A percentile compares a stretch with the other conserved stretches of the same genome.
These are phyloP conservation scores for Candida insectorum DNA, from an alignment of 805 yeast genomes.

Conservation along the genomic window DNA sequence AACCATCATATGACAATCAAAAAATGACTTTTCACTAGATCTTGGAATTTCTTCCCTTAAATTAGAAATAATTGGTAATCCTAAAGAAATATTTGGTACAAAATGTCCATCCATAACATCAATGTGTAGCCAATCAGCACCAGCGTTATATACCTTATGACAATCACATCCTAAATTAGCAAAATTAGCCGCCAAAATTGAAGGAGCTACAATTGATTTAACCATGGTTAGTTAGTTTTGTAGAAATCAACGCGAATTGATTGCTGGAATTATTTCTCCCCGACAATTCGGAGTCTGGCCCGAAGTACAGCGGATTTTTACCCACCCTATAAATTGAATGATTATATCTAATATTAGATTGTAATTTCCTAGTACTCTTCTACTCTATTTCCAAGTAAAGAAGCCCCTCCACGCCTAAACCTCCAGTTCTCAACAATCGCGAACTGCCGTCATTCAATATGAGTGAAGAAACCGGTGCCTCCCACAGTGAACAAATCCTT, in stretches of 20 bases:
- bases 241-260: too few relatives aligned
- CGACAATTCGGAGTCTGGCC: too few relatives aligned
- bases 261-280: too few relatives aligned
- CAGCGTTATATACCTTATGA: conserved; percentile 69
- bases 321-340: too few relatives aligned
- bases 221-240: conserved; percentile 63
- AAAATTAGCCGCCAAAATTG: conserved; percentile 89
- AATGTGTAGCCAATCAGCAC: conserved; percentile 96
- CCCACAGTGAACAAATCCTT: conserved; percentile 67
- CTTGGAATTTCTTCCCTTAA: conserved; percentile 77
- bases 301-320: too few relatives aligned
- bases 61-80: conserved; percentile 82
- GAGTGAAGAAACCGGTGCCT: conserved; percentile 52
- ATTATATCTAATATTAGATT: too few relatives aligned
- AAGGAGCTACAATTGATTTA: conserved; percentile 86
- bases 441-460: too few relatives aligned
- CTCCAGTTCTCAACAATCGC: too few relatives aligned
- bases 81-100: conserved; percentile 94
- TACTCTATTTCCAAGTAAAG: too few relatives aligned
- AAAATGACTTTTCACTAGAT: conserved; percentile 49
- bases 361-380: too few relatives aligned
- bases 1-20: conserved; percentile 99
- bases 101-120: conserved; percentile 99
- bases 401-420: too few relatives aligned
- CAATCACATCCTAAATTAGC: conserved; percentile 87